Evolutionary conservation across 768 basidiomycete genomes (phyloP).

Genomic region (Omphalotus guepiniiformis): DNA sequence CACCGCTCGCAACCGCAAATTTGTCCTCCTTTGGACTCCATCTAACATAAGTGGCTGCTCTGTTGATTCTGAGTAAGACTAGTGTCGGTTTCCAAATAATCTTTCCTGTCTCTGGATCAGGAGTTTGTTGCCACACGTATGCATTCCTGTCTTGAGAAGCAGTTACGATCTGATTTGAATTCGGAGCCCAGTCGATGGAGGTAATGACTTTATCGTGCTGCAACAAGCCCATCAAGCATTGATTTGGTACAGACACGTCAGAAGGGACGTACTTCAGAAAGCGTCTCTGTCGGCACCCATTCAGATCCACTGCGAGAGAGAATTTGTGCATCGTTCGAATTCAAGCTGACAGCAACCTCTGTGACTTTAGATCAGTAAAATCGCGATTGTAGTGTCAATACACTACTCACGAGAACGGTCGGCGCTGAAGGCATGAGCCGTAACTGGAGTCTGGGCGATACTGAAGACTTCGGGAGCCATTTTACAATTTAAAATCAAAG

Average conservation of each 20-base stretch:
- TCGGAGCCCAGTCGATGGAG: constrained; percentile 97
- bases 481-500: too few relatives aligned
- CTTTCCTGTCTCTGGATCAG: constrained; percentile 68
- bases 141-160: constrained; percentile 99
- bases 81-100: constrained; percentile 91
- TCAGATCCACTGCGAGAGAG: constrained; percentile 60
- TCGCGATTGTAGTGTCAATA: constrained; percentile 1
- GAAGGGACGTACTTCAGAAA: constrained; percentile 66
- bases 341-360: constrained; percentile 93
- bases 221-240: background rate
- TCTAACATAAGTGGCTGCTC: constrained; percentile 90
- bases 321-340: constrained; percentile 85
- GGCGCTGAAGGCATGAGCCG: constrained; percentile 86
- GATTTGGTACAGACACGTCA: background rate
- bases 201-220: constrained; percentile 98
- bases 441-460: constrained; percentile 80
- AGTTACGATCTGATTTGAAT: constrained; percentile 95
- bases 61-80: constrained; percentile 91
- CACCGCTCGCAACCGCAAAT: constrained; percentile 97
- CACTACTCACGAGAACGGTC: constrained; percentile 74
- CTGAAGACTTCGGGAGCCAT: constrained; percentile 75
- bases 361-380: constrained; percentile 8
- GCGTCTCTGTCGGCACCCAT: constrained; percentile 70
- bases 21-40: constrained; percentile 99
- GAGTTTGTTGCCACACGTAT: constrained; percentile 91